Conservation (phyloP, 306 rosid genomes). For the Lathyrus sativus region DNA sequence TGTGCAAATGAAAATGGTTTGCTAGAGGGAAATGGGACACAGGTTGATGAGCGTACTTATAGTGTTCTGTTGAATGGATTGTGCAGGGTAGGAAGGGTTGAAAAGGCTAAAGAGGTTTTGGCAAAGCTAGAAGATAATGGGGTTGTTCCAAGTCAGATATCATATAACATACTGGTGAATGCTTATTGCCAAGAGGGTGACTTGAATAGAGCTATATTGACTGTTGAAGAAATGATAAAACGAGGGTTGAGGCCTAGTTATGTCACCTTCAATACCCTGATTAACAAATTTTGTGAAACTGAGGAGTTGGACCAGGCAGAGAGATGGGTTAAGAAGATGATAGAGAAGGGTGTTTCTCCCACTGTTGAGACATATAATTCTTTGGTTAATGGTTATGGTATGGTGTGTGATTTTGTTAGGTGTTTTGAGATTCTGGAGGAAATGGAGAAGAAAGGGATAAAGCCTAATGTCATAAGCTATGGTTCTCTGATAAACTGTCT, state of each 20-base stretch:
- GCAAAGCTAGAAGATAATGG: slow-evolving; percentile 51
- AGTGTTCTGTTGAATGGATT: slow-evolving; percentile 61
- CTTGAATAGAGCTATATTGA: slow-evolving; percentile 47
- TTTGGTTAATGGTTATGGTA: slow-evolving; percentile 70
- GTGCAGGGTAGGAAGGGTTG: slow-evolving; percentile 64
- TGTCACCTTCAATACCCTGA: slow-evolving; percentile 67
- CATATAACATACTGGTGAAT: slow-evolving; percentile 60
- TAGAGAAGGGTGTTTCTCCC: slow-evolving; percentile 58
- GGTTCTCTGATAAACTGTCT: slow-evolving; percentile 73
- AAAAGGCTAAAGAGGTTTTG: slow-evolving; percentile 63
- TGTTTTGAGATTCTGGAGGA: slow-evolving; percentile 76
- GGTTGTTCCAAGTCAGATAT: slow-evolving; percentile 52
- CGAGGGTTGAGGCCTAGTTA: slow-evolving; percentile 55
- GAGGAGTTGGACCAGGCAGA: slow-evolving; percentile 66
- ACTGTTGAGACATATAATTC: slow-evolving; percentile 59
- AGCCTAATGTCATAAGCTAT: slow-evolving; percentile 74
- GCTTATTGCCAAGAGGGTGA: slow-evolving; percentile 70
- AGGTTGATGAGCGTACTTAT: slow-evolving; percentile 50
- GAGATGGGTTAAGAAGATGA: slow-evolving; percentile 73
- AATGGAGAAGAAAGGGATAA: slow-evolving; percentile 67
- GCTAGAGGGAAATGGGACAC: slow-evolving; percentile 42
- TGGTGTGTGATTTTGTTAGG: slow-evolving; percentile 44
- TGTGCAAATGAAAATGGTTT: slow-evolving; percentile 44
- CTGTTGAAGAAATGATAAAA: slow-evolving; percentile 56
- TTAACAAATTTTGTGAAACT: slow-evolving; percentile 58